Evolutionary conservation across 768 basidiomycete species (phyloP).

Genomic region (Amanita subjunquillea): DNA sequence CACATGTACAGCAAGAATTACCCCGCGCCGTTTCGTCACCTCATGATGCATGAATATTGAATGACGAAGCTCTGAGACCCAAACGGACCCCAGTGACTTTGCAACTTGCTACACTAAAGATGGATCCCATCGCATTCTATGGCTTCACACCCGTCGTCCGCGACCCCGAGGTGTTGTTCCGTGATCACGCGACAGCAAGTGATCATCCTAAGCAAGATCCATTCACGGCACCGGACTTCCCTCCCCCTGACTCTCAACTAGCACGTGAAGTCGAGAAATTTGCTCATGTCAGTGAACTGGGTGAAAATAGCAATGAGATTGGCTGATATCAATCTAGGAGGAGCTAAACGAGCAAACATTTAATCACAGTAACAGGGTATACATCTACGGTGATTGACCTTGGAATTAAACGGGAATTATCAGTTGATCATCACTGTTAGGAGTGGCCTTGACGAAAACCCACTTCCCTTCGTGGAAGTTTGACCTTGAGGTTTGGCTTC

Average conservation of each 20-base stretch:
- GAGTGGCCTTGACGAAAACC: constrained; percentile 33
- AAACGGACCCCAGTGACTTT: no score
- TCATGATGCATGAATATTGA: no score
- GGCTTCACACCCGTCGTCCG: constrained; percentile 39
- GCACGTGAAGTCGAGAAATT: constrained; percentile 27
- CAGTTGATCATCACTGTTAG: constrained; percentile 14
- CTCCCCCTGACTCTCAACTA: constrained; percentile 30
- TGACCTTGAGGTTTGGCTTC: constrained; percentile 18
- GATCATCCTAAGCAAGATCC: constrained; percentile 30
- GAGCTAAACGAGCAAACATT: constrained; percentile 34
- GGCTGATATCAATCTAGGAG: constrained; percentile 16
- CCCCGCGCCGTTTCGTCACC: no score
- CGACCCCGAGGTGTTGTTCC: constrained; percentile 38
- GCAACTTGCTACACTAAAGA: not conserved
- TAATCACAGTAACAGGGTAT: constrained; percentile 41
- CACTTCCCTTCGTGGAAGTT: constrained; percentile 40
- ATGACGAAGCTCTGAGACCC: no score
- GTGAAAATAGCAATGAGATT: not conserved
- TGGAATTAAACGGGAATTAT: not conserved
- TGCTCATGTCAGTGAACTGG: constrained; percentile 19
- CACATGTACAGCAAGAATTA: no score
- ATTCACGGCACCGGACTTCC: constrained; percentile 28
- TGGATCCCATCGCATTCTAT: constrained; percentile 21
- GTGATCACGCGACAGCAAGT: constrained; percentile 30
- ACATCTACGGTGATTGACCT: constrained; percentile 31